A percentile compares a stretch with the other conserved stretches of the same genome.
These are phyloP conservation scores for Beauveria rudraprayagi DNA, from an alignment of 2,329 filamentous ascomycete genomes.

Conservation along the genomic window DNA sequence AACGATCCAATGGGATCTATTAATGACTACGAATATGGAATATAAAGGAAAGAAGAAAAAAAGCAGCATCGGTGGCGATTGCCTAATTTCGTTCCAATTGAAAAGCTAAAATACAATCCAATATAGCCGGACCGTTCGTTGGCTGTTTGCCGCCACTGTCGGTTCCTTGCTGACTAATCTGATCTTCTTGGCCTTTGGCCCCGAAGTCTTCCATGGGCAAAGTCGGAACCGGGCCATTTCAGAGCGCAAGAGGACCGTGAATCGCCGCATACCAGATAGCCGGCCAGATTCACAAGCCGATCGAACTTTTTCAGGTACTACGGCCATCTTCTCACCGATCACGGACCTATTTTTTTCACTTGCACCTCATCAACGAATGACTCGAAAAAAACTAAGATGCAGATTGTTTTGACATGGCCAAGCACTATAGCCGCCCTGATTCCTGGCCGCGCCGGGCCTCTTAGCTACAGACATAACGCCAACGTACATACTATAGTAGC, in stretches of 20 bases:
- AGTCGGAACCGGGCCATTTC: slow-evolving; percentile 6
- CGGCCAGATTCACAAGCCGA: neutral
- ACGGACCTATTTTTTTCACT: neutral
- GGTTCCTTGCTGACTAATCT: neutral
- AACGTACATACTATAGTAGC: neutral
- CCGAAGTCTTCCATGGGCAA: neutral
- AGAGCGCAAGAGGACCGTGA: neutral
- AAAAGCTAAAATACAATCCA: too few species aligned
- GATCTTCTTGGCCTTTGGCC: neutral
- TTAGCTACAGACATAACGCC: neutral
- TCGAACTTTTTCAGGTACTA: too few species aligned
- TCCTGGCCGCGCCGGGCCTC: slow-evolving; percentile 1
- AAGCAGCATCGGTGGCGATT: too few species aligned
- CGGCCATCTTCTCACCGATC: neutral
- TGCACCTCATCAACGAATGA: neutral
- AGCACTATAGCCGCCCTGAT: neutral
- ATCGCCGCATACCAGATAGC: neutral
- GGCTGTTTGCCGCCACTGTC: neutral
- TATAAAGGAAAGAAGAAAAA: neutral
- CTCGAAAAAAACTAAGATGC: neutral
- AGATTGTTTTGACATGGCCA: neutral
- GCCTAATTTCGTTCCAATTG: too few species aligned
- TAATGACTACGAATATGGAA: neutral
- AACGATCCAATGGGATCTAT: neutral
- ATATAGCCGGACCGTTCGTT: neutral